Conservation (phyloP, 2,329 filamentous ascomycete genomes). For the Tetracladium maxilliforme region DNA sequence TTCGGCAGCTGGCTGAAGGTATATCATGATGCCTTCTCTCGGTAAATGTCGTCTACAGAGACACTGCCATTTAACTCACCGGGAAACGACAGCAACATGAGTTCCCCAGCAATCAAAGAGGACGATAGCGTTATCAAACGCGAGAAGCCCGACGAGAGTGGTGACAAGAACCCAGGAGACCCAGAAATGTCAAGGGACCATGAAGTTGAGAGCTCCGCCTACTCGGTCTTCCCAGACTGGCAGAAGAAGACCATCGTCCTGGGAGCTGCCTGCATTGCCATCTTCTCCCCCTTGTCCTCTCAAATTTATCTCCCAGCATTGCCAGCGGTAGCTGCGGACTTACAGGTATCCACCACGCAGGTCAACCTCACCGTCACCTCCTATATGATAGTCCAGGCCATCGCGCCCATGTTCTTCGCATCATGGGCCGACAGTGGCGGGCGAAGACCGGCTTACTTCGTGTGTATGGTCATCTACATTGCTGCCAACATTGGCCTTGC, state of each 20-base stretch:
- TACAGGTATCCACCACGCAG: constrained; percentile 19
- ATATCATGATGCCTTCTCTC: too few species aligned
- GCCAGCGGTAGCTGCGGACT: constrained; percentile 20
- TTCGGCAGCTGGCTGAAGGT: too few species aligned
- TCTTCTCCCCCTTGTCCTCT: constrained; percentile 23
- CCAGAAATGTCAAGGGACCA: too few species aligned
- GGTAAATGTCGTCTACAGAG: too few species aligned
- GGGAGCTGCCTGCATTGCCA: neutral
- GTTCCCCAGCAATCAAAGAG: too few species aligned
- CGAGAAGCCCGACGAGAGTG: too few species aligned
- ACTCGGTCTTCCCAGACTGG: neutral
- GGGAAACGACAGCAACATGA: too few species aligned
- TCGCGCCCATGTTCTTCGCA: constrained; percentile 25
- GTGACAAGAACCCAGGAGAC: too few species aligned
- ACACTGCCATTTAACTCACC: too few species aligned
- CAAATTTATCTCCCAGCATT: constrained; percentile 30
- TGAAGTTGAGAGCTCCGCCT: too few species aligned
- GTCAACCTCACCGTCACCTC: constrained; percentile 28
- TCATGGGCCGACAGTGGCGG: constrained; percentile 22
- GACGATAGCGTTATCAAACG: too few species aligned
- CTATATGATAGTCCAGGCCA: constrained; percentile 26
- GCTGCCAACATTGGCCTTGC: constrained; percentile 24
- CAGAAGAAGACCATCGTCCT: neutral
- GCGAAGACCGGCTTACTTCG: constrained; percentile 20
- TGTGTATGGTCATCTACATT: constrained; percentile 22